A percentile compares a stretch with the other conserved stretches of the same genome.
Evolutionary conservation across 257 asterid species (phyloP).

Genomic region (Pogostemon cablin): DNA sequence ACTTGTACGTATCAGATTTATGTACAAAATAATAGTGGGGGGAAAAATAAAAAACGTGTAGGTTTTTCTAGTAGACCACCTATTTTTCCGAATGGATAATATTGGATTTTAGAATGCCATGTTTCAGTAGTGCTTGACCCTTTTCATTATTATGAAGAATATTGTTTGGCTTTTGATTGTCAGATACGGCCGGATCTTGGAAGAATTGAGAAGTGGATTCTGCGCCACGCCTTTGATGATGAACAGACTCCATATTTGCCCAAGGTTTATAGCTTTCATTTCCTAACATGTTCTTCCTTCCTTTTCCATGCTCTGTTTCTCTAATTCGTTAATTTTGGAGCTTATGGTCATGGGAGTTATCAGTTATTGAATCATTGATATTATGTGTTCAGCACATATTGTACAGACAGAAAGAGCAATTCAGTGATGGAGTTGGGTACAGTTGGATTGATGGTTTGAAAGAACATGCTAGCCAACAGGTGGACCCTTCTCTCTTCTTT

Average conservation of each 20-base stretch:
- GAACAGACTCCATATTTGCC: slow-evolving; percentile 89
- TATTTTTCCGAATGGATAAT: neutral
- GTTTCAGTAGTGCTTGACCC: neutral
- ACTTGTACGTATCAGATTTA: neutral
- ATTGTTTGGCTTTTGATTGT: slow-evolving; percentile 29
- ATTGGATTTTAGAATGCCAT: neutral
- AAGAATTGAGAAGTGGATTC: slow-evolving; percentile 96
- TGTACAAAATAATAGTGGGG: neutral
- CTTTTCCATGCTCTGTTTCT: neutral
- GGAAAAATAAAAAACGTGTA: neutral
- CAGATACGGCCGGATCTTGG: slow-evolving; percentile 86
- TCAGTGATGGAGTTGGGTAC: slow-evolving; percentile 98
- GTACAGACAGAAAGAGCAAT: slow-evolving; percentile 96
- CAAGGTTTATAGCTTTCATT: slow-evolving; percentile 58
- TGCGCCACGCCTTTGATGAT: slow-evolving; percentile 92
- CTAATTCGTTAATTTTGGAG: neutral
- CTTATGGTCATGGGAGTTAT: neutral
- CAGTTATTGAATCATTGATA: slow-evolving; percentile 27
- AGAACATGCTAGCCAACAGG: slow-evolving; percentile 86
- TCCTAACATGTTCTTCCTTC: neutral
- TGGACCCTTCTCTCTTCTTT: slow-evolving; percentile 22
- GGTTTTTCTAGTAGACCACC: slow-evolving; percentile 8
- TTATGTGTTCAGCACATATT: slow-evolving; percentile 71
- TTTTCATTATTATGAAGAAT: slow-evolving; percentile 1
- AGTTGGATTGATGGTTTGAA: slow-evolving; percentile 98